Percentiles rank a stretch among this genome's conserved stretches.
phyloP scores from a whole-genome alignment of 176 grass and related monocot genomes.

The Eremochloa ophiuroides region DNA sequence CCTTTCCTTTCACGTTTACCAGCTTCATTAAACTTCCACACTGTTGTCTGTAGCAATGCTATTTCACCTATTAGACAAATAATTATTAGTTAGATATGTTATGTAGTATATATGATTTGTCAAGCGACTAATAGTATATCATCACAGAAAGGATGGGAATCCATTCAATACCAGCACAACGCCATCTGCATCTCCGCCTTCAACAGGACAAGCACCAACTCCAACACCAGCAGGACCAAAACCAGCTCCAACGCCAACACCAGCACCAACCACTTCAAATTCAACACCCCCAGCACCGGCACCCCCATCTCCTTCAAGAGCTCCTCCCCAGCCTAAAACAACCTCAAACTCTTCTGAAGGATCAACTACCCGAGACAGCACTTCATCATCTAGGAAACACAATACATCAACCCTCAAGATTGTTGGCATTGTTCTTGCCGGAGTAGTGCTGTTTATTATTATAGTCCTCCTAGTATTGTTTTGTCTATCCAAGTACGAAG shows the following conservation, averaged over 20 bases:
- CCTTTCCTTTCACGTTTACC: slow-evolving; percentile 23
- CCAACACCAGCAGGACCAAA: slow-evolving; percentile 48
- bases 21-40: background rate
- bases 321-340: slow-evolving; percentile 20
- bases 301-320: slow-evolving; percentile 45
- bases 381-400: slow-evolving; percentile 38
- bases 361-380: slow-evolving; percentile 43
- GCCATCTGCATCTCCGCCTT: slow-evolving; percentile 63
- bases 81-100: slow-evolving; percentile 13
- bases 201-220: slow-evolving; percentile 35
- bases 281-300: slow-evolving; percentile 23
- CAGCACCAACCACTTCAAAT: slow-evolving; percentile 26
- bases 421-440: slow-evolving; percentile 73
- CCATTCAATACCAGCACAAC: slow-evolving; percentile 77
- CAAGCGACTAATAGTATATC: slow-evolving; percentile 26
- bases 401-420: slow-evolving; percentile 62
- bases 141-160: slow-evolving; percentile 94
- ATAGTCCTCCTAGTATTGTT: slow-evolving; percentile 58
- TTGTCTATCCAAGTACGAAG: slow-evolving; percentile 84
- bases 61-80: background rate
- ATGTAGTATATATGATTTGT: slow-evolving; percentile 25
- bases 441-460: slow-evolving; percentile 56
- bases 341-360: slow-evolving; percentile 33
- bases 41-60: background rate
- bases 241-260: slow-evolving; percentile 41